phyloP scores from a whole-genome alignment of 345 rosid genomes.

The Firmiana major region DNA sequence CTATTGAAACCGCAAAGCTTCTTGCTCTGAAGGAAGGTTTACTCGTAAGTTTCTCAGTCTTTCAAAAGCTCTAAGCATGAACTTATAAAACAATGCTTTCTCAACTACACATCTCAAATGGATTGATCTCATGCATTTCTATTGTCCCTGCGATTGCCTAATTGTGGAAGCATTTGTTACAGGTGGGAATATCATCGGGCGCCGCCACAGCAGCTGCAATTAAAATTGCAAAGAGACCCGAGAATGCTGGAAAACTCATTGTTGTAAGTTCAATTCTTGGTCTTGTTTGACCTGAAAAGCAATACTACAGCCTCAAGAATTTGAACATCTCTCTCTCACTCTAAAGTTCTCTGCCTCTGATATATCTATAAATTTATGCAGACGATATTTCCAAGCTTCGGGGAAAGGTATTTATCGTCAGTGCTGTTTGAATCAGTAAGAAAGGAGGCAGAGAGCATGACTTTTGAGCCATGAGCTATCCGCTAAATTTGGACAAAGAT shows the following conservation, averaged over 20 bases:
- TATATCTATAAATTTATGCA: constrained; percentile 18
- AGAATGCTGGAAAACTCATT: constrained; percentile 80
- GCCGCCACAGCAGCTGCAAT: constrained; percentile 83
- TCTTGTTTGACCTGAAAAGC: not conserved
- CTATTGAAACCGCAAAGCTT: constrained; percentile 74
- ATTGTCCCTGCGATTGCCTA: not conserved
- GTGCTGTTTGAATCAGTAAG: constrained; percentile 64
- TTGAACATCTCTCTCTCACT: not conserved
- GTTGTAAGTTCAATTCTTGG: constrained; percentile 46
- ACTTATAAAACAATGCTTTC: too few relatives aligned
- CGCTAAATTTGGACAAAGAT: not conserved
- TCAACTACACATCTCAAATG: too few relatives aligned
- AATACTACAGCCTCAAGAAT: not conserved
- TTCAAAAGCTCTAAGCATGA: not conserved
- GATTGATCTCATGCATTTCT: not conserved
- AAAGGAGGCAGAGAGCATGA: constrained; percentile 60
- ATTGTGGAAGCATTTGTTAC: not conserved
- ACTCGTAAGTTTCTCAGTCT: constrained; percentile 45
- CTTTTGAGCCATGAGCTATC: constrained; percentile 41
- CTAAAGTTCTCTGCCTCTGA: too few relatives aligned
- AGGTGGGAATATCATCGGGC: constrained; percentile 97
- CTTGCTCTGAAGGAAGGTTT: constrained; percentile 85
- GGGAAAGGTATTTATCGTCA: constrained; percentile 72
- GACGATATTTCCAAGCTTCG: constrained; percentile 78
- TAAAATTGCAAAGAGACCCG: constrained; percentile 73